Evolutionary conservation across 345 rosid genomes (phyloP).

Genomic region (Populus deltoides): DNA sequence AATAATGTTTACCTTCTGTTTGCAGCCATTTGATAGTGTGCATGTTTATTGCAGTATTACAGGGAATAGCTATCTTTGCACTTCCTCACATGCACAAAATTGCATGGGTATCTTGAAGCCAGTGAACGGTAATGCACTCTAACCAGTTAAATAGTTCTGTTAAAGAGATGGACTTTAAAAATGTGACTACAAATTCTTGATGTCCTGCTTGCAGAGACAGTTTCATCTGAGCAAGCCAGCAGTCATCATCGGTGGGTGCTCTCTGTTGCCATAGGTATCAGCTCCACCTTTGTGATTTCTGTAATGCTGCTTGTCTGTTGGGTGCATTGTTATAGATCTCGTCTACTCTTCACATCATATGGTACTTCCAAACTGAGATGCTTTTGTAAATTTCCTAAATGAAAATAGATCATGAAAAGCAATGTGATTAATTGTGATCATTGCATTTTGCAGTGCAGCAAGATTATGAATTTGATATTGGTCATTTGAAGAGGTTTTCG

Average conservation of each 20-base stretch:
- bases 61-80: constrained; percentile 79
- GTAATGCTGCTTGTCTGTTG: constrained; percentile 65
- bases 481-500: constrained; percentile 78
- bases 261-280: constrained; percentile 60
- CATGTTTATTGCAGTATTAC: constrained; percentile 39
- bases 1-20: not conserved
- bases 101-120: constrained; percentile 56
- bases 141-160: constrained; percentile 1
- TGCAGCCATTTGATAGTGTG: constrained; percentile 7
- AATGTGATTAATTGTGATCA: constrained; percentile 4
- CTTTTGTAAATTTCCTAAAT: not conserved
- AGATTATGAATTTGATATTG: constrained; percentile 83
- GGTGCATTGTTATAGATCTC: constrained; percentile 81
- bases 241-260: constrained; percentile 56
- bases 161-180: not conserved
- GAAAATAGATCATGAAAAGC: not conserved
- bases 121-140: constrained; percentile 48
- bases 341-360: constrained; percentile 48
- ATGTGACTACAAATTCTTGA: constrained; percentile 1
- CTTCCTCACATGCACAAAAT: constrained; percentile 38
- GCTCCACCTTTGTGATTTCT: constrained; percentile 62
- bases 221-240: constrained; percentile 33
- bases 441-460: constrained; percentile 62
- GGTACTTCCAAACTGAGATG: constrained; percentile 38
- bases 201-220: constrained; percentile 39